Base-by-base conservation (phyloP, 371 early-diverging fungal species). In the Chytridiales sp. region DNA sequence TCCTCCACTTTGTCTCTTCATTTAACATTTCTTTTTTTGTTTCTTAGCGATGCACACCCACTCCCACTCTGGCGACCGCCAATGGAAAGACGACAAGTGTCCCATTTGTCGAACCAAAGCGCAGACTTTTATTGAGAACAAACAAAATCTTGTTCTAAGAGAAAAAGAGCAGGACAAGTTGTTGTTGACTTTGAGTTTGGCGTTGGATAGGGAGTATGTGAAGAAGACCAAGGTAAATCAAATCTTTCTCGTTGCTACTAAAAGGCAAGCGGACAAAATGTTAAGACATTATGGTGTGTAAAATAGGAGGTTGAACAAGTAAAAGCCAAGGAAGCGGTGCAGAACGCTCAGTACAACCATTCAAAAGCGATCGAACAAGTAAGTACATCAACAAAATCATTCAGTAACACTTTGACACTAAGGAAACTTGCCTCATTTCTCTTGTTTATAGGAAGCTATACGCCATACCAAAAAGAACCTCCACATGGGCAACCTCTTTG, bases 111-210 rank as follows among this genome's bases (percentile, higher is more conserved):
- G 68, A 1, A 29, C 60, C 24, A 31, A 51, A n/a, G 39, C 26
- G 13, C 57, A 64, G n/a, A 48, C 56, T 2, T n/a, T 51, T 6
- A 36, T 69, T 15, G 69, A 65, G 9, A 49, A 64, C 3, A 36
- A 52, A 19, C 59, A 63, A 1, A 27, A 39, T n/a, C 43, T 48
- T 6, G 56, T 34, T 6, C 65, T 53, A 39, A 57, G 38, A 35
- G 76, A 76, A 38, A 73, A 73, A 39, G 69, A 68, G 53, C 62
- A 70, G 22, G 76, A 76, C 59, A 56, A 63, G 21, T 48, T 72
- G 60, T 59, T 70, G 47, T 59, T 75, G 60, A 59, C 63, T 17
- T 36, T 70, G 22, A 70, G 71, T 11, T 47, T 75, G 21, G 68
- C 64, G 19, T 49, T 64, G 21, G 75, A 75, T 47, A 44, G 57